Percentiles rank a stretch among this genome's conserved stretches.
phyloP scores from a whole-genome alignment of 805 yeast species.

The Ogataea allantospora region DNA sequence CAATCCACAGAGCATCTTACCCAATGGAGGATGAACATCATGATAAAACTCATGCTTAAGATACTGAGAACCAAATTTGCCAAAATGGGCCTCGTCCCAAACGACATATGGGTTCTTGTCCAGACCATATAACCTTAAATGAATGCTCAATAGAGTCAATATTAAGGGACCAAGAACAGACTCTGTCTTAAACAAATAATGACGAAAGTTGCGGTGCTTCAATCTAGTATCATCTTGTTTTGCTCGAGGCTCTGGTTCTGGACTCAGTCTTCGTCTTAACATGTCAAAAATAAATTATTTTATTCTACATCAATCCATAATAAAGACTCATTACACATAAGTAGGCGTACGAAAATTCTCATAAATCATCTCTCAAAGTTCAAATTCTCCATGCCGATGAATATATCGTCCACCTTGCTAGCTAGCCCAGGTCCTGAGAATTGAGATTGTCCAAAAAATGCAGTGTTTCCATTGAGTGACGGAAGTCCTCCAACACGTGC shows the following conservation, averaged over 20 bases:
- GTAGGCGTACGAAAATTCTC: conserved; percentile 8
- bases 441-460: conserved; percentile 27
- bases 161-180: conserved; percentile 41
- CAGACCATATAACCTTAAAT: conserved; percentile 59
- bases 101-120: conserved; percentile 59
- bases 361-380: conserved; percentile 25
- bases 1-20: conserved; percentile 87
- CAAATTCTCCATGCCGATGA: conserved; percentile 30
- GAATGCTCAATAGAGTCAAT: conserved; percentile 46
- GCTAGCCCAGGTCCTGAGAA: conserved; percentile 27
- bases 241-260: neutral
- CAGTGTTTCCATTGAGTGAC: conserved; percentile 13
- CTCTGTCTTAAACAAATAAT: conserved; percentile 24
- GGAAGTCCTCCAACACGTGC: conserved; percentile 18
- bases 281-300: conserved; percentile 1
- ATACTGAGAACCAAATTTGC: conserved; percentile 92
- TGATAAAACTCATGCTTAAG: conserved; percentile 85
- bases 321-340: conserved; percentile 16
- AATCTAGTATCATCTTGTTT: neutral
- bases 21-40: conserved; percentile 97
- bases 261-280: conserved; percentile 5
- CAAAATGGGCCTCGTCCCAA: conserved; percentile 94
- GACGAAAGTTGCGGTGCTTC: no score
- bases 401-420: conserved; percentile 28
- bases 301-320: conserved; percentile 4